Base-by-base conservation (phyloP, 108 stramenopile species). In the Fragilariopsis cylindrus region DNA sequence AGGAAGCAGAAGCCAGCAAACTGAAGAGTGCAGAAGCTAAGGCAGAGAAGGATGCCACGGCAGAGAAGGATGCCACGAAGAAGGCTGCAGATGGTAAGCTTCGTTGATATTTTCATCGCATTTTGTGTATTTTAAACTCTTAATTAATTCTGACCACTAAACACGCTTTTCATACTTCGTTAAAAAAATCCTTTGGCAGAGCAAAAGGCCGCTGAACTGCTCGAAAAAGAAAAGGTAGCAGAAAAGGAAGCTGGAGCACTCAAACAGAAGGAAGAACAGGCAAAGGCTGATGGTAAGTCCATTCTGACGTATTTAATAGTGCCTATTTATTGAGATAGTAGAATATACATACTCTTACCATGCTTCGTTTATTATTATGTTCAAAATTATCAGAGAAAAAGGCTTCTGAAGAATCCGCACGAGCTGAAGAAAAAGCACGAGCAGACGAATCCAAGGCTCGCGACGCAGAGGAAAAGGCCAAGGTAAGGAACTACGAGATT, bases 361-460 rank as follows among this genome's bases (percentile, higher is more conserved):
- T 48, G 7, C 72, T 72, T 44, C 63, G 64, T 45, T 18, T 11
- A 60, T 16, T 39, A 1, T 60, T 9, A 60, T 9, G 16, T 60
- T 11, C 58, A 11, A 60, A 9, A 77, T 65, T 50, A 47, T 30
- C 48, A 68, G 67, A 68, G 18, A 48, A 41, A 19, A 68, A 68
- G 67, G 67, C 67, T 39, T 16, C 48, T 12, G 52, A 65, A 7
- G 74, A 46, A 30, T 7, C 48, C 41, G 74, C 56, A 39, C 55
- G 64, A 15, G 77, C 77, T 40, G 75, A 75, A 49, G 78, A 70
- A 4, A 83, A 83, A 54, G 79, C 78, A 52, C 65, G 65, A 49
- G 79, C 65, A 5, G 79, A 74, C 52, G 74, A 83, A 83, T 71
- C 53, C 15, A 67, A 67, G 65, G 74, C 74, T 68, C 44, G 46